Evolutionary conservation across 352 stramenopile species (phyloP).

Genomic region (Blastocystis sp.): DNA sequence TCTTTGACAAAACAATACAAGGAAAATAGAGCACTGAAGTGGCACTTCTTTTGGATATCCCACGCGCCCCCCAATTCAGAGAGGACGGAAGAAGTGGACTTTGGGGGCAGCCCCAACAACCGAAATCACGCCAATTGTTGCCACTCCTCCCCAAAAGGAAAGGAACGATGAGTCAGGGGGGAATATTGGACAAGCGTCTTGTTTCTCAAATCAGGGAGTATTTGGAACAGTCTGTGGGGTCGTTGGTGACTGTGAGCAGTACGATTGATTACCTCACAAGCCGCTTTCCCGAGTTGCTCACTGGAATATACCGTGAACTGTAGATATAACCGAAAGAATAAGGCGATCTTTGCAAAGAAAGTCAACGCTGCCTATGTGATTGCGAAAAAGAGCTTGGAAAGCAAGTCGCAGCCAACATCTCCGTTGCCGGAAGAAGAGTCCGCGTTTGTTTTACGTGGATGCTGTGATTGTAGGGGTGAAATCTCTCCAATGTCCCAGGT

Average conservation of each 20-base stretch:
- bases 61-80: no score
- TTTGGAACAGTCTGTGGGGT: conserved; percentile 51
- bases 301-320: neutral
- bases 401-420: neutral
- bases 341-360: conserved; percentile 28
- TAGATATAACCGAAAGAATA: conserved; percentile 61
- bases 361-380: conserved; percentile 51
- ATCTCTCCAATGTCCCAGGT: neutral
- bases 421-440: neutral
- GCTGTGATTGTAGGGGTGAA: conserved; percentile 9
- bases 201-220: conserved; percentile 29
- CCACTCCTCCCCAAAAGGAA: neutral
- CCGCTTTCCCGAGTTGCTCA: conserved; percentile 28
- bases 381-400: neutral
- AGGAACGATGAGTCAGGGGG: conserved; percentile 26
- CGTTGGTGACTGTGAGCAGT: conserved; percentile 4
- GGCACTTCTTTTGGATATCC: no score
- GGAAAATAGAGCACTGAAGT: no score
- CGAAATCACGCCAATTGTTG: no score
- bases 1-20: no score
- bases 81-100: no score
- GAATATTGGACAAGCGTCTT: conserved; percentile 37
- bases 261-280: conserved; percentile 13
- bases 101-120: no score
- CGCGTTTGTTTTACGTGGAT: neutral